Evolutionary conservation across 1,139 yeast genomes (phyloP), one percentile per base, ranked within the genome.

Genomic region (Candida dubliniensis): DNA sequence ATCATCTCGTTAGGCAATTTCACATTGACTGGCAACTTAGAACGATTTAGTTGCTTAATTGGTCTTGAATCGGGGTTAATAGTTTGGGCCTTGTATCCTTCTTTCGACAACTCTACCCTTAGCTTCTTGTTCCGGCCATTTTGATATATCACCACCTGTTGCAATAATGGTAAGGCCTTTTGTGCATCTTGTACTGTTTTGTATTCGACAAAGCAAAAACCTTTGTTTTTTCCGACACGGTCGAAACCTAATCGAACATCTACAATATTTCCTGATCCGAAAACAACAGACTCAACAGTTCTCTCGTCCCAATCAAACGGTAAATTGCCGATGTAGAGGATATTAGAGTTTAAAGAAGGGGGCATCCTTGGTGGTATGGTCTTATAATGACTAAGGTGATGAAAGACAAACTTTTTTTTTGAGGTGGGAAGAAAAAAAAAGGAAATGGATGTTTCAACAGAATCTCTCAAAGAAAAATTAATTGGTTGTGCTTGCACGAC

Each of bases 281-380:
- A 74, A n/a, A 81, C 84, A 15, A 82, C 84, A 12, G 84, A 62
- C 46, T 66, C 74, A 36, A 82, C 66, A 29, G 69, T 73, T 35
- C 74, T 73, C 44, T 77, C 84, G 53, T 73, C 79, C 87, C 87
- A 82, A 47, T 81, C 84, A 56, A 74, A 79, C 1, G 88, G 88
- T 30, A 82, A 66, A 56, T 71, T 79, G 11, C 87, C 88, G n/a
- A 82, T 55, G 53, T 79, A 82, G 32, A 81, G 62, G 18, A 79
- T 79, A 14, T 63, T 58, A 24, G 73, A 66, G 45, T 43, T 51
- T 31, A 47, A 25, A 9, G 35, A 52, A 38, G 49, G 46, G 14
- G 47, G 40, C 50, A 47, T 44, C 27, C 4, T 33, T 23, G 11
- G 26, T 23, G 26, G 31, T 38, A 31, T 14, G 14, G 11, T 13